Conservation (phyloP, 2,329 filamentous ascomycete species). For the Botrytis hyacinthi region DNA sequence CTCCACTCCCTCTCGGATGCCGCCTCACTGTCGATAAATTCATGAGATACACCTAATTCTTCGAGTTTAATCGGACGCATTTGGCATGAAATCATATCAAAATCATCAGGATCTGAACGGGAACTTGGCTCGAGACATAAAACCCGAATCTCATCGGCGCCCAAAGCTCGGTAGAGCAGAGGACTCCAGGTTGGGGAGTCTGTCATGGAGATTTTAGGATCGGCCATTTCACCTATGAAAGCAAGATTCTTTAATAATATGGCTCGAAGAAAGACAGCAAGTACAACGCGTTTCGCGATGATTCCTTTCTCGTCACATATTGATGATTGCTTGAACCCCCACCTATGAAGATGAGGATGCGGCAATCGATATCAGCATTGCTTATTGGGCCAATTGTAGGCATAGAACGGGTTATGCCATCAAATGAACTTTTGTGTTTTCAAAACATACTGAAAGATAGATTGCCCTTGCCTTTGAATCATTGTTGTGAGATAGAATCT, state of each 20-base stretch:
- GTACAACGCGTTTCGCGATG: neutral
- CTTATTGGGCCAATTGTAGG: neutral
- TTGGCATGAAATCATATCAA: constrained; percentile 7
- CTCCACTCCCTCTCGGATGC: neutral
- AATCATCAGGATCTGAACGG: neutral
- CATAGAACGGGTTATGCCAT: neutral
- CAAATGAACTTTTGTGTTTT: neutral
- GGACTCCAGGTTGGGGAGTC: neutral
- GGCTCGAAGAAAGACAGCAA: neutral
- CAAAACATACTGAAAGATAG: neutral
- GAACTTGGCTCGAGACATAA: constrained; percentile 15
- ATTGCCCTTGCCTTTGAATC: neutral
- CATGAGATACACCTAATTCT: neutral
- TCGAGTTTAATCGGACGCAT: constrained; percentile 8
- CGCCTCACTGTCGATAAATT: neutral
- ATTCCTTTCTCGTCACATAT: neutral
- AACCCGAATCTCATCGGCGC: neutral
- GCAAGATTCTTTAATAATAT: fast-evolving
- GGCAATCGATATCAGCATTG: neutral
- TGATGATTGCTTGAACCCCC: neutral
- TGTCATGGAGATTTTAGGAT: neutral
- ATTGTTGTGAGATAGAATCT: neutral
- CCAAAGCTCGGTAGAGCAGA: neutral
- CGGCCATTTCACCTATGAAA: fast-evolving
- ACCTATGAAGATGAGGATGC: neutral